Percentiles rank a stretch among this genome's conserved stretches.
These are phyloP conservation scores for Kwoniella dejecticola DNA, from an alignment of 768 basidiomycete genomes.

Conservation along the genomic window DNA sequence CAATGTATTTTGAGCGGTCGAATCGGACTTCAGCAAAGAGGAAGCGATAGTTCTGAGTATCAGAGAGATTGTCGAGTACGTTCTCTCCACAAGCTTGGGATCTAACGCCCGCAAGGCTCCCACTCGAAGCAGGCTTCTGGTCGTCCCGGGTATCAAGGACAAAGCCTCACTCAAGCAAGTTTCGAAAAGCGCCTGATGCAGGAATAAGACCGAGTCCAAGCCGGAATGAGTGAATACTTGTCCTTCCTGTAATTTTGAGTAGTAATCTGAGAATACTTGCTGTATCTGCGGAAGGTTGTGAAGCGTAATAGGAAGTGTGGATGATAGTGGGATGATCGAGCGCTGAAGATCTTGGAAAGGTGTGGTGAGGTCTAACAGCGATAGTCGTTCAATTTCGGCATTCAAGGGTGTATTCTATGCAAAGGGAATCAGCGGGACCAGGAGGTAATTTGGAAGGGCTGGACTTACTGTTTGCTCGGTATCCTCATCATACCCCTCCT, in stretches of 20 bases:
- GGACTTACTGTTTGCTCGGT: constrained; percentile 40
- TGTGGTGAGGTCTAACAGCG: constrained; percentile 51
- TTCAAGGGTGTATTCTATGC: constrained; percentile 50
- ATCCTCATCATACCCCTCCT: constrained; percentile 42
- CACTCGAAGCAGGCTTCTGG: constrained; percentile 34
- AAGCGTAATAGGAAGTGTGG: constrained; percentile 52
- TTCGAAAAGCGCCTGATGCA: constrained; percentile 50
- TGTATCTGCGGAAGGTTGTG: constrained; percentile 46
- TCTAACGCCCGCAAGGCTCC: constrained; percentile 46
- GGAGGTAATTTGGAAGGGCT: not conserved
- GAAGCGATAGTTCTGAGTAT: constrained; percentile 47
- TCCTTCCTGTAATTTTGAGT: constrained; percentile 33
- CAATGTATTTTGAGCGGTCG: constrained; percentile 14
- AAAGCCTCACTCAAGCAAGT: constrained; percentile 49
- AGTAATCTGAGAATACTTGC: constrained; percentile 40
- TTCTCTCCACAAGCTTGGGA: constrained; percentile 49
- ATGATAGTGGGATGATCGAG: constrained; percentile 43
- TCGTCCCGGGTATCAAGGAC: constrained; percentile 28
- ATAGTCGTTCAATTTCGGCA: constrained; percentile 49
- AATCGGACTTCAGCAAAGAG: constrained; percentile 36
- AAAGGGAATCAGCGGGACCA: not conserved
- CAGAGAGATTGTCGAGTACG: constrained; percentile 51
- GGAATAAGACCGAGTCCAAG: constrained; percentile 48
- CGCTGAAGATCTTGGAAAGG: constrained; percentile 50
- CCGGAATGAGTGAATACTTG: constrained; percentile 45